phyloP scores from a whole-genome alignment of 768 basidiomycete genomes.

The Plicaturopsis crispa region DNA sequence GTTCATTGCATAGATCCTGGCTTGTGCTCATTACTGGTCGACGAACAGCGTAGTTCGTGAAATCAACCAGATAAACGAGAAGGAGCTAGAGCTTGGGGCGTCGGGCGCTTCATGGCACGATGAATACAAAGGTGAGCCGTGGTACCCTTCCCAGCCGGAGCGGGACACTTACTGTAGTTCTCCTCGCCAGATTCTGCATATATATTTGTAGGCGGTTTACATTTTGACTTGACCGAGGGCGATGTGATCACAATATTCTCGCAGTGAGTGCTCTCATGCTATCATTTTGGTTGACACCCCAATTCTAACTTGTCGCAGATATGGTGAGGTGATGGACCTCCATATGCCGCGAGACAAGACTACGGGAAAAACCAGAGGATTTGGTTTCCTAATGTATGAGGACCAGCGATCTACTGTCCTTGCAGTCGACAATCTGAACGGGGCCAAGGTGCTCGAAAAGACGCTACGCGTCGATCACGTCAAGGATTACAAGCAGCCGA shows the following conservation, averaged over 20 bases:
- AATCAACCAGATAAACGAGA: conserved; percentile 89
- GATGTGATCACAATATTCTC: conserved; percentile 97
- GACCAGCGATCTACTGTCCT: conserved; percentile 94
- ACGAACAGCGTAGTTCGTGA: conserved; percentile 76
- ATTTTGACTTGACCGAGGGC: conserved; percentile 88
- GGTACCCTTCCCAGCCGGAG: no score
- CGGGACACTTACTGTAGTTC: conserved; percentile 4
- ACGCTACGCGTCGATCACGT: conserved; percentile 91
- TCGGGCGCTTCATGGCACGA: conserved; percentile 87
- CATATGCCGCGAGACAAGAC: conserved; percentile 93
- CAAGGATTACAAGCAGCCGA: conserved; percentile 87
- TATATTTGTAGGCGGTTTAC: conserved; percentile 85
- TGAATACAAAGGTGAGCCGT: conserved; percentile 79
- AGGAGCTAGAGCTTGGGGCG: conserved; percentile 74
- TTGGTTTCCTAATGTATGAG: conserved; percentile 98
- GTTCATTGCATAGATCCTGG: background rate
- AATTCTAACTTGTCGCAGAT: conserved; percentile 20
- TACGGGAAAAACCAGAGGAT: conserved; percentile 86
- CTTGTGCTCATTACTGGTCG: conserved; percentile 8
- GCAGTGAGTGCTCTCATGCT: conserved; percentile 66
- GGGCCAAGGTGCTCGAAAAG: conserved; percentile 78
- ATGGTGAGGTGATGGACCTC: conserved; percentile 93
- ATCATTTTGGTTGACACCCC: background rate
- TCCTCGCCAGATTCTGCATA: conserved; percentile 77
- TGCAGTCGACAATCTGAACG: conserved; percentile 98